Evolutionary conservation across 768 basidiomycete genomes (phyloP), one percentile per base, ranked within the genome.

Genomic region (Lactarius evosmus): DNA sequence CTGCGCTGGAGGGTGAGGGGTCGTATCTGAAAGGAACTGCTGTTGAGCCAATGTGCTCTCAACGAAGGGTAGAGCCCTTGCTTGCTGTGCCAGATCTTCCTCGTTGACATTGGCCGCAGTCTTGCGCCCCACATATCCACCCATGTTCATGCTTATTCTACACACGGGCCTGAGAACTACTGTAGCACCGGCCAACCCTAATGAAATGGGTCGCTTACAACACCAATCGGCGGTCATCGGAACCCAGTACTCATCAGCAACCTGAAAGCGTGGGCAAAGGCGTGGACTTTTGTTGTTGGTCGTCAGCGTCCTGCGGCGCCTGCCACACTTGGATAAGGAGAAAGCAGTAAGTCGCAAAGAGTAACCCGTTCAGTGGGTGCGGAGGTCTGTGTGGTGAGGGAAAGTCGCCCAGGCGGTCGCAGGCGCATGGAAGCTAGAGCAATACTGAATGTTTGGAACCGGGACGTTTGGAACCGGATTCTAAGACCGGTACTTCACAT

Each of bases 201-300:
- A 44, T n/a, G 8, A n/a, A 14, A 29, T 60, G 92, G 91, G 7
- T 68, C 91, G 9, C 74, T 95, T 60, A 89, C 91, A 2, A 86
- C 89, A 1, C 93, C 93, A 0, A 90, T 87, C 8, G 95, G 96
- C n/a, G 67, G 81, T 95, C 2, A 80, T 96, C 76, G 96, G 96
- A 79, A 92, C 94, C 73, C 82, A 88, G 34, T 89, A 90, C 68
- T 36, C 11, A 36, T 36, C 5, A 36, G 11, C 36, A 14, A 14
- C 36, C 12, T 36, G 36, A 12, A 12, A 36, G 36, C 36, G 36
- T 36, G 36, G 11, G 36, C 14, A 11, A 14, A 11, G 36, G 12
- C 12, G 36, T 36, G 11, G 14, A 12, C 14, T 36, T 12, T 36
- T 12, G 36, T 36, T 11, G n/a, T n/a, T n/a, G n/a, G n/a, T n/a